Conservation (phyloP, 352 stramenopile genomes). For the Phytophthora capsici region DNA sequence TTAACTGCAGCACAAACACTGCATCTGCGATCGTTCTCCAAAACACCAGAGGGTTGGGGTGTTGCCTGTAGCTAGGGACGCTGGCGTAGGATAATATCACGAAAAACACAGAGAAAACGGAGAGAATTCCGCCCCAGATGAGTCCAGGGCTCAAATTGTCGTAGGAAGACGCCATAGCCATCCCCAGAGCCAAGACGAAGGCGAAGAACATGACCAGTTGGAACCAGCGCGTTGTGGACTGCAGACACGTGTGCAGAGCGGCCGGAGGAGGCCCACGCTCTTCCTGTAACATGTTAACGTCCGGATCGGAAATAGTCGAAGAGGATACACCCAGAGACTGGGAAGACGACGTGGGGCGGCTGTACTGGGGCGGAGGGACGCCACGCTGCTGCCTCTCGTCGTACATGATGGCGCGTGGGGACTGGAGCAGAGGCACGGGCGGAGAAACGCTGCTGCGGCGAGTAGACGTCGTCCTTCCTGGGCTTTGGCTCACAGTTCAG, state of each 20-base stretch:
- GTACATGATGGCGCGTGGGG: slow-evolving; percentile 31
- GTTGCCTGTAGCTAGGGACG: slow-evolving; percentile 80
- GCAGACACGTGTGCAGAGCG: slow-evolving; percentile 63
- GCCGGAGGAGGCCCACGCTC: slow-evolving; percentile 16
- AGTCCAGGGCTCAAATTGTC: slow-evolving; percentile 79
- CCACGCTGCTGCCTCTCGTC: slow-evolving; percentile 9
- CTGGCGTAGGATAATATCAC: slow-evolving; percentile 87
- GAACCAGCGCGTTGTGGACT: slow-evolving; percentile 84
- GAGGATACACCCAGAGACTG: slow-evolving; percentile 47
- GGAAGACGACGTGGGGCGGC: slow-evolving; percentile 41
- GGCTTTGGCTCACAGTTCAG: no score
- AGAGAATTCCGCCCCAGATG: slow-evolving; percentile 87
- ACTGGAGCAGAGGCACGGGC: slow-evolving; percentile 34
- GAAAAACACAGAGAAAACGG: slow-evolving; percentile 87
- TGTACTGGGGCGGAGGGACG: background rate
- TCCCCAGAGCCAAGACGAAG: slow-evolving; percentile 65
- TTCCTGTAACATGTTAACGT: slow-evolving; percentile 57
- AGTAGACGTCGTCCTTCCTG: slow-evolving; percentile 16
- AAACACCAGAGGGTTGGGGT: slow-evolving; percentile 90
- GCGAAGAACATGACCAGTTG: slow-evolving; percentile 86
- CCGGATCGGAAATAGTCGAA: slow-evolving; percentile 44
- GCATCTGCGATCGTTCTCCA: slow-evolving; percentile 88
- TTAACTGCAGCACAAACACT: slow-evolving; percentile 82
- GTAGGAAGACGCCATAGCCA: slow-evolving; percentile 73
- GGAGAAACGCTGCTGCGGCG: slow-evolving; percentile 16